Conservation (phyloP, 495 filamentous ascomycete species). For the Margaritispora aquatica region DNA sequence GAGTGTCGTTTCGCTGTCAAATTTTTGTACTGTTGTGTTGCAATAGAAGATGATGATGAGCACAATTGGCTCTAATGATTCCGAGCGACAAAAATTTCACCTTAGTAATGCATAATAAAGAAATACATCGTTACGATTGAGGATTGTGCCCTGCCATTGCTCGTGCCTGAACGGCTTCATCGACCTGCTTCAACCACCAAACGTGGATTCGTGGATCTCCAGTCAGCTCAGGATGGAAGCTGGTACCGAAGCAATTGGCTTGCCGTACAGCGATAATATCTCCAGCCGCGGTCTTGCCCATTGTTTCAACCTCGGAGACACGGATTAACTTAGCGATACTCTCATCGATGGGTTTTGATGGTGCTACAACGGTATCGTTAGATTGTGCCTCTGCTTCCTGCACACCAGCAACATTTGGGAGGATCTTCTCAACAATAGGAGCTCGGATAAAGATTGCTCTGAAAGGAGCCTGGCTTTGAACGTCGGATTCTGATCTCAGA, state of each 20-base stretch:
- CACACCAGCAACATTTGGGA: conserved; percentile 47
- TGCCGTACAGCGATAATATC: conserved; percentile 89
- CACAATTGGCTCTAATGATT: no score
- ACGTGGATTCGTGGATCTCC: conserved; percentile 82
- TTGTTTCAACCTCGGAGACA: conserved; percentile 44
- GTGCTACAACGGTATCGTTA: conserved; percentile 62
- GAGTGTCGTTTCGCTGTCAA: no score
- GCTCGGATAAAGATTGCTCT: conserved; percentile 89
- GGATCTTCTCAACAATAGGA: conserved; percentile 81
- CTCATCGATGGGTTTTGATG: conserved; percentile 35
- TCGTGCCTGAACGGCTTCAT: conserved; percentile 28
- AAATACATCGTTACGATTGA: no score
- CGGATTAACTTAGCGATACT: conserved; percentile 20
- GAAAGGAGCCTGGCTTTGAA: conserved; percentile 51
- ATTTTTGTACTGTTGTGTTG: no score
- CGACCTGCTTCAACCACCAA: conserved; percentile 85
- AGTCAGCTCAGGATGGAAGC: conserved; percentile 95
- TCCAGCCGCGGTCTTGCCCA: conserved; percentile 51
- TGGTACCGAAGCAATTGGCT: conserved; percentile 92
- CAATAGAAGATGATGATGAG: no score
- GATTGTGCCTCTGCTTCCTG: conserved; percentile 43
- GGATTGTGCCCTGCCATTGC: no score
- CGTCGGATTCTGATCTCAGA: conserved; percentile 34
- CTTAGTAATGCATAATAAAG: no score
- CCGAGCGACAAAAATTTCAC: no score